phyloP scores from a whole-genome alignment of 2,329 filamentous ascomycete genomes.

The Mycogone perniciosa region DNA sequence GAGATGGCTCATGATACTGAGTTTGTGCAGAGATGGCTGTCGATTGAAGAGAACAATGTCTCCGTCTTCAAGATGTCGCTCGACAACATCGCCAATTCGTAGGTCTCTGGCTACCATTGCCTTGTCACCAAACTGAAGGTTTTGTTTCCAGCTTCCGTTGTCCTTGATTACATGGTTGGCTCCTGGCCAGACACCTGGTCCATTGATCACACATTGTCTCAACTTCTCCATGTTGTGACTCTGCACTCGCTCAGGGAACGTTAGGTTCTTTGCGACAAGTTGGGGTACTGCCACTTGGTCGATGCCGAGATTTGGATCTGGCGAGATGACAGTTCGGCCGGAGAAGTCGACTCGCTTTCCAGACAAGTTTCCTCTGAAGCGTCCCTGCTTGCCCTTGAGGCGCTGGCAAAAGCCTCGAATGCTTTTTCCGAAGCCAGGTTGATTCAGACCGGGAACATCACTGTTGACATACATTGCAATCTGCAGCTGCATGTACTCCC shows the following conservation, averaged over 20 bases:
- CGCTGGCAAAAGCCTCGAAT: conserved; percentile 93
- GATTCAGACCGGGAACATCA: conserved; percentile 86
- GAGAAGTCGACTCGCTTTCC: conserved; percentile 99
- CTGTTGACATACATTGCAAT: conserved; percentile 98
- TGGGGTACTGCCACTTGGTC: conserved; percentile 89
- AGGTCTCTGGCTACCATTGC: conserved; percentile 67
- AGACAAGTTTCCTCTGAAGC: conserved; percentile 92
- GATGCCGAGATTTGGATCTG: conserved; percentile 88
- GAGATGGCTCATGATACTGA: conserved; percentile 95
- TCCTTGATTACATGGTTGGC: conserved; percentile 73
- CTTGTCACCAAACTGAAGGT: conserved; percentile 68
- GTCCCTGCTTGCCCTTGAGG: conserved; percentile 93
- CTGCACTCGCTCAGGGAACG: conserved; percentile 85
- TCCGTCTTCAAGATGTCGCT: conserved; percentile 89
- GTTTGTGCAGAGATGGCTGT: conserved; percentile 94
- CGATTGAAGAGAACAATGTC: conserved; percentile 98
- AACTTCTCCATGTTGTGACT: conserved; percentile 81
- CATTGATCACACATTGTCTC: conserved; percentile 65
- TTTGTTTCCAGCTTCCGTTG: conserved; percentile 61
- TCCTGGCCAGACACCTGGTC: conserved; percentile 74
- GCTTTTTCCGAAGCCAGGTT: conserved; percentile 77
- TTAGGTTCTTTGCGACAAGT: conserved; percentile 91
- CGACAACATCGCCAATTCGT: conserved; percentile 78
- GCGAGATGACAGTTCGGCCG: conserved; percentile 93
- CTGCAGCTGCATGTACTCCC: conserved; percentile 93